Evolutionary conservation across 2,329 filamentous ascomycete species (phyloP).

Genomic region (Hymenoscyphus fructigenus): DNA sequence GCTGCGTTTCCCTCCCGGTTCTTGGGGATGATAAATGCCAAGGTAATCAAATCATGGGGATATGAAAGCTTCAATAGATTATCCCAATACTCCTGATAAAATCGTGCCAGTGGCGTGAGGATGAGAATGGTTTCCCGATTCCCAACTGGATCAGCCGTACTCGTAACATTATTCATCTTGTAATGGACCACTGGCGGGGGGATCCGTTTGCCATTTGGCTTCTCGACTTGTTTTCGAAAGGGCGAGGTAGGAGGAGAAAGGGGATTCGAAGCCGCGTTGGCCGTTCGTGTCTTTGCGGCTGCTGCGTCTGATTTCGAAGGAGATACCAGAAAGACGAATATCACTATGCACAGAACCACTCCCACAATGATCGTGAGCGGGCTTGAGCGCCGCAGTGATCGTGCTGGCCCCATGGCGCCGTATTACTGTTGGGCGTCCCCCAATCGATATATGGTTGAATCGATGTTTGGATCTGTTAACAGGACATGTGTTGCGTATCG

Average conservation of each 20-base stretch:
- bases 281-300: conserved; percentile 48
- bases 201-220: conserved; percentile 51
- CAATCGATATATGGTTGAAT: conserved; percentile 23
- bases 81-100: conserved; percentile 95
- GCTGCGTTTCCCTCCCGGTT: conserved; percentile 89
- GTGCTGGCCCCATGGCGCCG: conserved; percentile 57
- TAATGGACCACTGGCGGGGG: conserved; percentile 90
- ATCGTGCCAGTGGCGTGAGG: conserved; percentile 87
- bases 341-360: conserved; percentile 68
- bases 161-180: conserved; percentile 92
- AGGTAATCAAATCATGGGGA: conserved; percentile 89
- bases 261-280: conserved; percentile 63
- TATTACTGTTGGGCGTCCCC: conserved; percentile 31
- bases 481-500: conserved; percentile 27
- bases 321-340: conserved; percentile 62
- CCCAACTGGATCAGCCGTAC: conserved; percentile 69
- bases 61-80: conserved; percentile 83
- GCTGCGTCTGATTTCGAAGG: conserved; percentile 50
- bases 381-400: conserved; percentile 75
- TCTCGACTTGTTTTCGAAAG: conserved; percentile 64
- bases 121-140: conserved; percentile 87
- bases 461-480: conserved; percentile 12
- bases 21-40: conserved; percentile 95
- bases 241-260: conserved; percentile 73
- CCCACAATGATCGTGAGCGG: conserved; percentile 74